Conservation (phyloP, 148 eudicot genomes). For the Rhododendron vialii region DNA sequence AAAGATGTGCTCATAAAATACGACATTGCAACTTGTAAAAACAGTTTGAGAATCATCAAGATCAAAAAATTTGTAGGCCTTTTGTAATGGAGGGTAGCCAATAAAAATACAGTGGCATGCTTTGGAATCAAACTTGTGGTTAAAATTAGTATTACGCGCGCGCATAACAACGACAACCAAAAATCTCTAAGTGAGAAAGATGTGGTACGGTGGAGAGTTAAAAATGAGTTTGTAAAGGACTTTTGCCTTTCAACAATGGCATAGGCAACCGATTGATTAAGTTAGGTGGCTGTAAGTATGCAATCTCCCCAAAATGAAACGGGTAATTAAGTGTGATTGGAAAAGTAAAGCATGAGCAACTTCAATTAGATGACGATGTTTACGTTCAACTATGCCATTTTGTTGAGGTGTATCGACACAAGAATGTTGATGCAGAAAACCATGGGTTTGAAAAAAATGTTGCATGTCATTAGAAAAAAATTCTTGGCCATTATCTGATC, state of each 20-base stretch:
- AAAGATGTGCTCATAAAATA: neutral
- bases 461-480: neutral
- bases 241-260: neutral
- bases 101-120: neutral
- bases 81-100: neutral
- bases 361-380: neutral
- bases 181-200: neutral
- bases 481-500: neutral
- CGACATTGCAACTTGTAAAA: neutral
- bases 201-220: no score
- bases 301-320: neutral
- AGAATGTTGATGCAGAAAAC: neutral
- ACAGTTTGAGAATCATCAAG: neutral
- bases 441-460: neutral
- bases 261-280: neutral
- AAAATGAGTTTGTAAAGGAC: neutral
- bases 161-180: neutral
- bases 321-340: neutral
- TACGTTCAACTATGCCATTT: neutral
- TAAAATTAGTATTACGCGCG: neutral
- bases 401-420: neutral
- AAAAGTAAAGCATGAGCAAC: neutral
- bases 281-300: neutral
- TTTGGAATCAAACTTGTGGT: neutral
- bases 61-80: neutral